Evolutionary conservation across 768 basidiomycete genomes (phyloP).

Genomic region (Termitomyces sp.): DNA sequence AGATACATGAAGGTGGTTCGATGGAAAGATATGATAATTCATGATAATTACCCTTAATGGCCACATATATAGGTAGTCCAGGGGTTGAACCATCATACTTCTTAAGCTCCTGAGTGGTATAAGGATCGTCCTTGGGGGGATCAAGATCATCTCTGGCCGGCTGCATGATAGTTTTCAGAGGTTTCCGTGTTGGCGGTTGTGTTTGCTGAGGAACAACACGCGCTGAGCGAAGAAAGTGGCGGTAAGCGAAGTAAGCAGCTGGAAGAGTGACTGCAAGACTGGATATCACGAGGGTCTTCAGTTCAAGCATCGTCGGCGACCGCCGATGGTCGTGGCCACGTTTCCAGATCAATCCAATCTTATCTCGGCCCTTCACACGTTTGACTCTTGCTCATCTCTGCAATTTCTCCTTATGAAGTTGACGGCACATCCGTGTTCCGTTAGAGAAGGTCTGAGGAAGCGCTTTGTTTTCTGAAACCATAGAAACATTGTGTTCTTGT

Average conservation of each 20-base stretch:
- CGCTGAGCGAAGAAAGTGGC: slow-evolving; percentile 8
- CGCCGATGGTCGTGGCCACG: slow-evolving; percentile 1
- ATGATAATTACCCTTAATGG: slow-evolving; percentile 72
- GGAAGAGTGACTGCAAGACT: slow-evolving; percentile 20
- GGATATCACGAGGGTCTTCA: slow-evolving; percentile 19
- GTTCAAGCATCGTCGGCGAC: slow-evolving; percentile 16
- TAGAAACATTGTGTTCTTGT: background rate
- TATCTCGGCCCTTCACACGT: slow-evolving; percentile 4
- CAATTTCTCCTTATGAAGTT: background rate
- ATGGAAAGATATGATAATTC: background rate
- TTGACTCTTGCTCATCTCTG: background rate
- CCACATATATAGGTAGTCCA: slow-evolving; percentile 75
- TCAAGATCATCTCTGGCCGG: slow-evolving; percentile 50
- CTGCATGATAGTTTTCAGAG: slow-evolving; percentile 66
- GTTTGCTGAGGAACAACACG: slow-evolving; percentile 12
- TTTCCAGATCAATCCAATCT: background rate
- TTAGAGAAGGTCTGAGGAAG: background rate
- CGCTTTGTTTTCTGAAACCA: background rate
- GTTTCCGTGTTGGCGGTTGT: slow-evolving; percentile 20
- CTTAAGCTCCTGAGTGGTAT: slow-evolving; percentile 62
- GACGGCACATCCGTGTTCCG: background rate
- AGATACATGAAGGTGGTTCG: slow-evolving; percentile 18
- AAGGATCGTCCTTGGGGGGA: slow-evolving; percentile 75
- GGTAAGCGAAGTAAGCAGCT: slow-evolving; percentile 18
- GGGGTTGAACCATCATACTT: slow-evolving; percentile 64